Percentiles rank a stretch among this genome's conserved stretches.
These are phyloP conservation scores for Cercophora scortea DNA, from an alignment of 495 filamentous ascomycete species.

Conservation along the genomic window DNA sequence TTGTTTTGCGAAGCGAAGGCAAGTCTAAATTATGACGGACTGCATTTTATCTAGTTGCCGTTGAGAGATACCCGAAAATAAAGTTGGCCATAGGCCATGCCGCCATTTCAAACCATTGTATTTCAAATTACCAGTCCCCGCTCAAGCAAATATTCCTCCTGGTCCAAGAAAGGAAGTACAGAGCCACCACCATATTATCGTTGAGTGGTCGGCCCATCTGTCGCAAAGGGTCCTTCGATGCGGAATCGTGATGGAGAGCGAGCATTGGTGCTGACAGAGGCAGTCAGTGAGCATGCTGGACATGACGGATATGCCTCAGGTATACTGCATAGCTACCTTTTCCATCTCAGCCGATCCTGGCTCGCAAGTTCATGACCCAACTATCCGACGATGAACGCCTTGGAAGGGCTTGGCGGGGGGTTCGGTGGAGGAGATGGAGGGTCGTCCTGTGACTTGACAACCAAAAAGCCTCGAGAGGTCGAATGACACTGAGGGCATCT, in stretches of 20 bases:
- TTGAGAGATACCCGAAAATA: neutral
- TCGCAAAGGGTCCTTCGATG: too few species aligned
- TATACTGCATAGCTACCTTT: too few species aligned
- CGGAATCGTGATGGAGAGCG: too few species aligned
- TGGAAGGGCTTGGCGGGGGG: conserved; percentile 38
- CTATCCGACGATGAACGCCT: neutral
- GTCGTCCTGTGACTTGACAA: conserved; percentile 26
- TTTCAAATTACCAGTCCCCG: neutral
- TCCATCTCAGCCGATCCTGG: neutral
- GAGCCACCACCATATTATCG: neutral
- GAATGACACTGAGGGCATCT: too few species aligned
- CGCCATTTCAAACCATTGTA: neutral
- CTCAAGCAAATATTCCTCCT: neutral
- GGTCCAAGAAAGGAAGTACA: neutral
- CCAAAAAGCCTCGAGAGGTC: neutral
- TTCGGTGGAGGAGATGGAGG: conserved; percentile 39
- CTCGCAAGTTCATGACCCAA: neutral
- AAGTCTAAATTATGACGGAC: conserved; percentile 42
- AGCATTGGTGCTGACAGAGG: neutral
- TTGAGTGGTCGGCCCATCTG: too few species aligned
- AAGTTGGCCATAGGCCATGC: neutral
- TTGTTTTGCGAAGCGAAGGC: conserved; percentile 35
- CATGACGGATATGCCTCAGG: neutral
- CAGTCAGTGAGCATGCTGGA: neutral
- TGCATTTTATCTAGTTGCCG: neutral